Evolutionary conservation across 2,329 filamentous ascomycete genomes (phyloP).

Genomic region (Lachnum nothofagi): DNA sequence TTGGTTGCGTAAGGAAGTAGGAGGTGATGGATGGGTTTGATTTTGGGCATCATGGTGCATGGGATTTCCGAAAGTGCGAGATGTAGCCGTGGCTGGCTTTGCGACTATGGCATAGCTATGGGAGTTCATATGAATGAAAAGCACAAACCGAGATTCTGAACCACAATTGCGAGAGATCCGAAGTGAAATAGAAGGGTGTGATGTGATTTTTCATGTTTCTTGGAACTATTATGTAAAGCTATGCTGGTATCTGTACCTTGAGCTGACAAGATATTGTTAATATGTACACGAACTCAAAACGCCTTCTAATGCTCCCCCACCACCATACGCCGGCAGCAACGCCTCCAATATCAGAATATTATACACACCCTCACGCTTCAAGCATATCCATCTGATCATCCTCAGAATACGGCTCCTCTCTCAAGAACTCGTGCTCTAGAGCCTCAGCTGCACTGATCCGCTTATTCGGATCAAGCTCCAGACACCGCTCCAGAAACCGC

Average conservation of each 20-base stretch:
- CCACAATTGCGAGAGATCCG: no score
- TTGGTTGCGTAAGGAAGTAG: slow-evolving; percentile 69
- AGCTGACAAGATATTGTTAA: slow-evolving; percentile 12
- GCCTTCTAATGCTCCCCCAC: slow-evolving; percentile 2
- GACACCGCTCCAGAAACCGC: slow-evolving; percentile 63
- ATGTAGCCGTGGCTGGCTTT: slow-evolving; percentile 3
- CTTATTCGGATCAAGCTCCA: slow-evolving; percentile 70
- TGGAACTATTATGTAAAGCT: slow-evolving; percentile 11
- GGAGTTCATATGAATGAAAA: slow-evolving; percentile 21
- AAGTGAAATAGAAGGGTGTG: neutral
- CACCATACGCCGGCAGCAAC: slow-evolving; percentile 11
- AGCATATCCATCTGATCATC: slow-evolving; percentile 50
- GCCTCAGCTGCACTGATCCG: slow-evolving; percentile 73
- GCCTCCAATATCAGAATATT: slow-evolving; percentile 9
- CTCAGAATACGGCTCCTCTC: slow-evolving; percentile 44
- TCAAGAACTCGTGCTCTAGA: slow-evolving; percentile 65
- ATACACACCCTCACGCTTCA: slow-evolving; percentile 7
- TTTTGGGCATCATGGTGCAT: slow-evolving; percentile 9
- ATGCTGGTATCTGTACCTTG: slow-evolving; percentile 21
- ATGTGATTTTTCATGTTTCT: slow-evolving; percentile 8
- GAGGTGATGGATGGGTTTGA: no score
- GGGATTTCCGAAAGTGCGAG: slow-evolving; percentile 6
- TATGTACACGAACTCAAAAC: slow-evolving; percentile 17
- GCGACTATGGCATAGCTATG: slow-evolving; percentile 15
- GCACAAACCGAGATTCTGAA: slow-evolving; percentile 10